These are phyloP conservation scores for Magnusiomyces suaveolens DNA, from an alignment of 1,139 yeast genomes.

Conservation along the genomic window DNA sequence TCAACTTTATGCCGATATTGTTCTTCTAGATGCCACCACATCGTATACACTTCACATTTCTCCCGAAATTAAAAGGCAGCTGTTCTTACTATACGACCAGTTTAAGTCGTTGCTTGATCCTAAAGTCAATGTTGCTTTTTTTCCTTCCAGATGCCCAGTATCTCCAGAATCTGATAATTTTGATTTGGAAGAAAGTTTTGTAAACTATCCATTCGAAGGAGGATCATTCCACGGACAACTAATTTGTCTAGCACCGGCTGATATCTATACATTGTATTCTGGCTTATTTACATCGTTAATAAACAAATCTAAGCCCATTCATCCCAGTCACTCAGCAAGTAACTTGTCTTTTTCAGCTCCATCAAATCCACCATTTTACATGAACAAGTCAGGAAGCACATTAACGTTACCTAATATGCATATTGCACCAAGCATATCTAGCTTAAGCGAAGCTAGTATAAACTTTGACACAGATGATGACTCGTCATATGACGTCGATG, in stretches of 20 bases:
- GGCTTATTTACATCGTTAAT: slow-evolving; percentile 24
- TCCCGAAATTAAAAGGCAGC: background rate
- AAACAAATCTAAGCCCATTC: slow-evolving; percentile 3
- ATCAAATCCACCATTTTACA: background rate
- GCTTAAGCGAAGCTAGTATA: background rate
- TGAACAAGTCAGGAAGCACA: background rate
- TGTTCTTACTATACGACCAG: background rate
- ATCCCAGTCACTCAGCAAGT: slow-evolving; percentile 3
- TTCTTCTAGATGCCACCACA: slow-evolving; percentile 4
- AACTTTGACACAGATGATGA: slow-evolving; percentile 2
- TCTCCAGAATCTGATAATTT: slow-evolving; percentile 6
- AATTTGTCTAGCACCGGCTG: slow-evolving; percentile 29
- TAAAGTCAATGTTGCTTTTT: background rate
- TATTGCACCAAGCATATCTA: background rate
- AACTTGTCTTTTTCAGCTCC: slow-evolving; percentile 8
- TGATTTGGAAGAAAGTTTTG: slow-evolving; percentile 4
- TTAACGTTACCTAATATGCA: background rate
- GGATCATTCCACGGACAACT: slow-evolving; percentile 21
- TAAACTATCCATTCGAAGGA: slow-evolving; percentile 5
- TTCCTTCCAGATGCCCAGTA: slow-evolving; percentile 6
- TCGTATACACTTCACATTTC: slow-evolving; percentile 1
- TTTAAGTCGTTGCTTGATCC: background rate
- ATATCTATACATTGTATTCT: slow-evolving; percentile 26
- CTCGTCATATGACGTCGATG: slow-evolving; percentile 15
- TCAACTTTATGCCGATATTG: slow-evolving; percentile 8